Percentiles rank a stretch among this genome's conserved stretches.
These are phyloP conservation scores for Rubia peregrina DNA, from an alignment of 305 asterid genomes.

Conservation along the genomic window DNA sequence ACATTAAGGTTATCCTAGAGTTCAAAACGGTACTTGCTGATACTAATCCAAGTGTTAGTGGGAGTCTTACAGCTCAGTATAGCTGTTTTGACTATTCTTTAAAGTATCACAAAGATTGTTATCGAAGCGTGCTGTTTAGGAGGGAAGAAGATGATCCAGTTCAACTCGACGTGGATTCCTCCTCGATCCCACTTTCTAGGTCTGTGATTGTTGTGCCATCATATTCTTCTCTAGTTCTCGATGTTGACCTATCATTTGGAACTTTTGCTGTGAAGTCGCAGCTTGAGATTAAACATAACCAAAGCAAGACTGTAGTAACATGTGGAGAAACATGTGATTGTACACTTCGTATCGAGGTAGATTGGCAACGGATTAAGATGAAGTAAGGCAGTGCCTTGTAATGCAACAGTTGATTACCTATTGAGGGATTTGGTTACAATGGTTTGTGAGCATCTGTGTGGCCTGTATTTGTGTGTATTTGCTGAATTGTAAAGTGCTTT, in stretches of 20 bases:
- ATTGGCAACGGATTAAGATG: too few species aligned
- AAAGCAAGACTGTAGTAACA: too few species aligned
- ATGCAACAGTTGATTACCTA: too few species aligned
- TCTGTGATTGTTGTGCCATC: background rate
- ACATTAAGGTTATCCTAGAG: background rate
- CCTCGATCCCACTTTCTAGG: background rate
- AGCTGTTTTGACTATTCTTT: background rate
- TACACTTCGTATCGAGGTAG: too few species aligned
- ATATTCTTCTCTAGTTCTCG: background rate
- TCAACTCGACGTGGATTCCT: background rate
- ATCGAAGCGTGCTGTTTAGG: background rate
- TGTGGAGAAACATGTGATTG: too few species aligned
- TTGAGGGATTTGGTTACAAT: too few species aligned
- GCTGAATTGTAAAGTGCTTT: too few species aligned
- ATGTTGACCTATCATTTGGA: background rate
- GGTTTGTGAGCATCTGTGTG: too few species aligned
- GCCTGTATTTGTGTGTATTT: too few species aligned
- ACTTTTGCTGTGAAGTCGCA: background rate
- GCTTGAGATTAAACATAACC: too few species aligned
- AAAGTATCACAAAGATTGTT: background rate
- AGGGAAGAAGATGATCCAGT: background rate
- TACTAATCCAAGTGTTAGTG: background rate
- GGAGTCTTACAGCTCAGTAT: background rate
- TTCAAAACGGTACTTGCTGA: background rate
- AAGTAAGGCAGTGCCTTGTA: too few species aligned